Conservation (phyloP, 2,329 filamentous ascomycete species). For the Penicillium sp. region DNA sequence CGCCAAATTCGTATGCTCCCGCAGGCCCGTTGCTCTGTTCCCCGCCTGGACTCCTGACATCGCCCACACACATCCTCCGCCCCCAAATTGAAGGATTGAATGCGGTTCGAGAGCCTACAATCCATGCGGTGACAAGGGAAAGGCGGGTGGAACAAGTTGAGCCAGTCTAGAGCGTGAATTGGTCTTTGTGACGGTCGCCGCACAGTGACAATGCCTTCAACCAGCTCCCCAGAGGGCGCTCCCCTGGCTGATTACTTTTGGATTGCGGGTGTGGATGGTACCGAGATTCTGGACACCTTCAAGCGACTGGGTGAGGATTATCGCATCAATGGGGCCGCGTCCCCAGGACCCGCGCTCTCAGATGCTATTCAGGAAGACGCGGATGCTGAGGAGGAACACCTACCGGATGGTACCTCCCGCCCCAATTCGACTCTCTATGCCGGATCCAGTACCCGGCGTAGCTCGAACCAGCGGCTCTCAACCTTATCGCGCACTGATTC, state of each 20-base stretch:
- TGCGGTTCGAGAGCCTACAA: constrained; percentile 15
- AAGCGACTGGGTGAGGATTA: constrained; percentile 48
- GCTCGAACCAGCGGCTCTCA: constrained; percentile 50
- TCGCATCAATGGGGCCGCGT: constrained; percentile 40
- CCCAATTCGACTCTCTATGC: constrained; percentile 41
- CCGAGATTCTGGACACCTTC: constrained; percentile 51
- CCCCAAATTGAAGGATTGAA: constrained; percentile 18
- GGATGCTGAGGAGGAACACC: constrained; percentile 57
- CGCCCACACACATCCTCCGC: neutral
- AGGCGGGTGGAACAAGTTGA: constrained; percentile 11
- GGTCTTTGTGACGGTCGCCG: constrained; percentile 21
- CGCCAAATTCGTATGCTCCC: constrained; percentile 6
- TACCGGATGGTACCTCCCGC: constrained; percentile 41
- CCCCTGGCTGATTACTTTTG: constrained; percentile 70
- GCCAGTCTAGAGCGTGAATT: constrained; percentile 18
- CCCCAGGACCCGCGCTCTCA: constrained; percentile 48
- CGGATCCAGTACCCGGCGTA: constrained; percentile 32
- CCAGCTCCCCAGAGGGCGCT: constrained; percentile 50
- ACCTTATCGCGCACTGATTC: constrained; percentile 55
- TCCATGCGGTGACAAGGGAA: constrained; percentile 28
- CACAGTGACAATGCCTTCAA: constrained; percentile 25
- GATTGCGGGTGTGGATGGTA: constrained; percentile 57
- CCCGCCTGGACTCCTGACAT: constrained; percentile 2
- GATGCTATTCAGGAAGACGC: constrained; percentile 66
- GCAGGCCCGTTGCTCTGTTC: neutral